Evolutionary conservation across 2,329 filamentous ascomycete species (phyloP).

Genomic region (Bipolaris bicolor): DNA sequence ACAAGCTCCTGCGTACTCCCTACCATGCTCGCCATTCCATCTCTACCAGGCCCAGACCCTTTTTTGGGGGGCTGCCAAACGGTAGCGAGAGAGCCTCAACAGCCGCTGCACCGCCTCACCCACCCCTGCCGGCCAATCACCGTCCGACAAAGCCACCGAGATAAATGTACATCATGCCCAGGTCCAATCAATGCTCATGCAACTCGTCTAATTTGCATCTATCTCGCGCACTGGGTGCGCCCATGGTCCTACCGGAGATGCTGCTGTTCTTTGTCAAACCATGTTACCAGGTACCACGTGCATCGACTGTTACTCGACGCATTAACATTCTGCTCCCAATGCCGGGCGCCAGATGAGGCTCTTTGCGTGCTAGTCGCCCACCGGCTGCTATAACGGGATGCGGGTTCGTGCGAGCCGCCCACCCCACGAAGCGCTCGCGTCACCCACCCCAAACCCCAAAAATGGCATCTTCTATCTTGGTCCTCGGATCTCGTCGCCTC

Average conservation of each 20-base stretch:
- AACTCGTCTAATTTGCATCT: no score
- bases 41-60: no score
- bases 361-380: slow-evolving; percentile 26
- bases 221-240: no score
- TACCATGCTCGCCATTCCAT: no score
- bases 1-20: no score
- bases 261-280: no score
- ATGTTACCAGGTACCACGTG: no score
- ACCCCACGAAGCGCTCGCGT: slow-evolving; percentile 37
- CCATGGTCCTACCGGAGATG: no score
- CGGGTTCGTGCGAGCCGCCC: slow-evolving; percentile 20
- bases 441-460: slow-evolving; percentile 23
- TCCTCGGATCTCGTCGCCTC: slow-evolving; percentile 16
- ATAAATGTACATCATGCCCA: neutral
- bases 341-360: slow-evolving; percentile 40
- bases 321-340: neutral
- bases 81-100: slow-evolving; percentile 14
- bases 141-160: slow-evolving; percentile 1
- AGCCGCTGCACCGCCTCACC: slow-evolving; percentile 43
- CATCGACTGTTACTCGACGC: no score
- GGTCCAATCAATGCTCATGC: no score
- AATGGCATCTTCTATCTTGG: slow-evolving; percentile 14
- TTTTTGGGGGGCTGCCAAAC: no score
- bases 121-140: slow-evolving; percentile 18
- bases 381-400: slow-evolving; percentile 35